A percentile compares a stretch with the other conserved stretches of the same genome.
Evolutionary conservation across 805 yeast genomes (phyloP).

Genomic region (Pichia californica): DNA sequence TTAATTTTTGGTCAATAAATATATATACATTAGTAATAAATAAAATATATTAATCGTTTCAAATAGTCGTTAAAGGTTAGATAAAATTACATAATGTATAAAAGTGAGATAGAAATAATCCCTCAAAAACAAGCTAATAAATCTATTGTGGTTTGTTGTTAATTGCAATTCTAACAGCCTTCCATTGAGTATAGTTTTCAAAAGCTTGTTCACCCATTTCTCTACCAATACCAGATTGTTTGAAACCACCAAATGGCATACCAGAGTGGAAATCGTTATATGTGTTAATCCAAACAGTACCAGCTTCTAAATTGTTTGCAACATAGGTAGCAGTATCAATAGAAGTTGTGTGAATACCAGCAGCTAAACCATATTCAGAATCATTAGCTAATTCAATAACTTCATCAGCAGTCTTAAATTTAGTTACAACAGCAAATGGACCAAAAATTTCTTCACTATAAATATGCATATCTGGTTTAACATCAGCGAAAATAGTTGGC

Average conservation of each 20-base stretch:
- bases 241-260: conserved; percentile 70
- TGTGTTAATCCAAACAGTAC: conserved; percentile 78
- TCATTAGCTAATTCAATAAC: conserved; percentile 69
- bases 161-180: conserved; percentile 52
- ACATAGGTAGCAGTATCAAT: conserved; percentile 60
- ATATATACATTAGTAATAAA: no score
- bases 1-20: no score
- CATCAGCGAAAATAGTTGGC: conserved; percentile 87
- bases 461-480: conserved; percentile 63
- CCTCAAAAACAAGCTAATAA: no score
- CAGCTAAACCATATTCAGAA: conserved; percentile 79
- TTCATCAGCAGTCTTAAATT: conserved; percentile 69
- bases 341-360: conserved; percentile 75
- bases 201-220: conserved; percentile 66
- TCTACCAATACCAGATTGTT: conserved; percentile 64
- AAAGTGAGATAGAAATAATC: no score
- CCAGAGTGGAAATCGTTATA: conserved; percentile 60
- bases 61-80: no score
- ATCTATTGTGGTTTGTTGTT: conserved; percentile 18
- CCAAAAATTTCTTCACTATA: conserved; percentile 91
- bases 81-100: not conserved
- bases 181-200: conserved; percentile 58
- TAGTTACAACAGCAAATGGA: conserved; percentile 73
- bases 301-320: conserved; percentile 63
- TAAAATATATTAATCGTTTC: no score